phyloP scores from a whole-genome alignment of 805 yeast species.

The fission yeast (Schizosaccharomyces pombe) region DNA sequence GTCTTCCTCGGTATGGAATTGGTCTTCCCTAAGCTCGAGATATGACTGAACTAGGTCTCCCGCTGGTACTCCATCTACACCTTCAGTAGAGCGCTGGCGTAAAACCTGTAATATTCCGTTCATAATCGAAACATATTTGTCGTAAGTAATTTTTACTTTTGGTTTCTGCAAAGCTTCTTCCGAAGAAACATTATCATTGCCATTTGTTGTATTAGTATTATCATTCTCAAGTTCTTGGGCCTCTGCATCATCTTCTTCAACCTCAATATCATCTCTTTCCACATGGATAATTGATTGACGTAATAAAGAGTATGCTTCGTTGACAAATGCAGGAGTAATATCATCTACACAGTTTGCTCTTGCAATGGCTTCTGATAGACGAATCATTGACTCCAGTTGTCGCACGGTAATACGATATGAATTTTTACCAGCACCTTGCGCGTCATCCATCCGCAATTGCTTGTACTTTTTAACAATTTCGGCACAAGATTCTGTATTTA shows the following conservation, averaged over 20 bases:
- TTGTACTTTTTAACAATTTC: conserved; percentile 57
- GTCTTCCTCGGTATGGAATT: conserved; percentile 43
- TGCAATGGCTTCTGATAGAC: conserved; percentile 89
- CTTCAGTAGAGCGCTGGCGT: conserved; percentile 29
- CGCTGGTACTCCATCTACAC: conserved; percentile 38
- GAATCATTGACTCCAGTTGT: conserved; percentile 69
- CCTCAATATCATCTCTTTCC: conserved; percentile 73
- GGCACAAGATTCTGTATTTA: conserved; percentile 62
- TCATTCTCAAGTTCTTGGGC: conserved; percentile 13
- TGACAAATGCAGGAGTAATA: conserved; percentile 61
- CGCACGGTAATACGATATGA: conserved; percentile 91
- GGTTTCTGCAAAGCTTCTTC: conserved; percentile 11
- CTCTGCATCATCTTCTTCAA: conserved; percentile 36
- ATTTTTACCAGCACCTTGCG: conserved; percentile 58
- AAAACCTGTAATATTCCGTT: conserved; percentile 48
- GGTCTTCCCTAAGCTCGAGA: conserved; percentile 46
- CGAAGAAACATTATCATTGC: conserved; percentile 6
- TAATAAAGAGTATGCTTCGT: conserved; percentile 76
- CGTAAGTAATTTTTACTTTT: conserved; percentile 47
- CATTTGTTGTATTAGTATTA: conserved; percentile 8
- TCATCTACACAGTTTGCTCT: conserved; percentile 86
- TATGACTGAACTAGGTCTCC: conserved; percentile 61
- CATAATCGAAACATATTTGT: conserved; percentile 67
- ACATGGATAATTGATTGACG: conserved; percentile 83
- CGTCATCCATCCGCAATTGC: conserved; percentile 69